Evolutionary conservation across 306 rosid species (phyloP), one percentile per base, ranked within the genome.

Genomic region (Sophora flavescens): DNA sequence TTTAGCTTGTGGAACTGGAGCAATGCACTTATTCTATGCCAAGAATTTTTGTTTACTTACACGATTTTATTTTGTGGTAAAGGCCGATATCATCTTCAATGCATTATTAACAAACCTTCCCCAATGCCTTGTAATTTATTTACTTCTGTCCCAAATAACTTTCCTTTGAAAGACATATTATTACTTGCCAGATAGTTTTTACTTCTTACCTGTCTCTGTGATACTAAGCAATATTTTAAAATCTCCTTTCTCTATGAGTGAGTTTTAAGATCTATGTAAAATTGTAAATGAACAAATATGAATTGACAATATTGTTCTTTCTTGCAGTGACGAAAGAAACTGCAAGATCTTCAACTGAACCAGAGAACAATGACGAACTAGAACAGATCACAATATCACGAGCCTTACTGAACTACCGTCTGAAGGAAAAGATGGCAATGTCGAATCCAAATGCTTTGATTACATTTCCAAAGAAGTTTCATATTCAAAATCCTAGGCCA

Each of bases 321-420:
- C 52, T 45, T 84, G 76, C 56, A 95, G 99, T 95, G 97, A 93
- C 92, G 30, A 95, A 92, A 85, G 97, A 90, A 72, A 84, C 97
- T 44, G 90, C 97, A 26, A 89, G 90, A 60, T 92, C 97, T 51
- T 91, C 99, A 56, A 84, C 90, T 41, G 99, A 96, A 78, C 89
- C 92, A 2, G 99, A 96, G 54, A 89, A 75, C 89, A 91, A 68
- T 18, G 99, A 96, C 61, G 99, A 96, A 76, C 77, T 92, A 70
- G 99, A 96, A 81, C 99, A 96, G 84, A 92, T 92, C 85, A 92
- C 98, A 2, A 87, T 96, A 84, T 96, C 99, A 4, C 86, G 98
- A 63, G 97, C 99, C 58, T 85, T 96, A 22, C 64, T 86, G 52
- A 89, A 86, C 72, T 96, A 84, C 83, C 97, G 96, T 0, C 60